Percentiles rank a stretch among this genome's conserved stretches.
phyloP scores from a whole-genome alignment of 1,139 yeast genomes.

The Debaryomyces psychrophilus region DNA sequence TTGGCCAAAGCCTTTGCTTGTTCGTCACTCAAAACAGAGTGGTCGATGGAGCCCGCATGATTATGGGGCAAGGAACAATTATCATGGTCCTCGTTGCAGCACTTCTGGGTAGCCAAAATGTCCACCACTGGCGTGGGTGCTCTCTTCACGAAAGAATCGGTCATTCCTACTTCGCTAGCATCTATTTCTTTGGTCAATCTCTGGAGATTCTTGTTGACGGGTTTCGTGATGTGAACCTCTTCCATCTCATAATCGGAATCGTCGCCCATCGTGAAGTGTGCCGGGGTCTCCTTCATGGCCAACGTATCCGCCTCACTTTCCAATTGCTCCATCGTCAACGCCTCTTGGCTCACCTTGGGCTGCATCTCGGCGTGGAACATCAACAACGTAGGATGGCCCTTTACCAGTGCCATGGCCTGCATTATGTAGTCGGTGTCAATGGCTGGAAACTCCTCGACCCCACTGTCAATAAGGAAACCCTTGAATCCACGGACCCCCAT shows the following conservation, averaged over 20 bases:
- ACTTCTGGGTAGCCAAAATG: constrained; percentile 26
- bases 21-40: constrained; percentile 43
- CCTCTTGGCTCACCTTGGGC: constrained; percentile 34
- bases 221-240: constrained; percentile 8
- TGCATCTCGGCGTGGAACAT: constrained; percentile 96
- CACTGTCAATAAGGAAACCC: constrained; percentile 87
- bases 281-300: constrained; percentile 25
- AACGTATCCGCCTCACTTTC: constrained; percentile 28
- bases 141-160: constrained; percentile 46
- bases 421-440: constrained; percentile 64
- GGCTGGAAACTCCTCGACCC: constrained; percentile 93
- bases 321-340: constrained; percentile 23
- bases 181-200: constrained; percentile 27
- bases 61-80: constrained; percentile 41
- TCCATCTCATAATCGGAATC: constrained; percentile 18
- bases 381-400: constrained; percentile 65
- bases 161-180: constrained; percentile 47
- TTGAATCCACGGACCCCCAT: constrained; percentile 93
- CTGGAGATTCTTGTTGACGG: constrained; percentile 8
- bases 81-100: constrained; percentile 33
- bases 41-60: constrained; percentile 44
- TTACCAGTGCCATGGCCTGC: constrained; percentile 63
- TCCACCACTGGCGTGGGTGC: constrained; percentile 45
- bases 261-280: constrained; percentile 22
- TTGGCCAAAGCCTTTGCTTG: constrained; percentile 57